Evolutionary conservation across 306 rosid species (phyloP).

Genomic region (Trifolium repens): DNA sequence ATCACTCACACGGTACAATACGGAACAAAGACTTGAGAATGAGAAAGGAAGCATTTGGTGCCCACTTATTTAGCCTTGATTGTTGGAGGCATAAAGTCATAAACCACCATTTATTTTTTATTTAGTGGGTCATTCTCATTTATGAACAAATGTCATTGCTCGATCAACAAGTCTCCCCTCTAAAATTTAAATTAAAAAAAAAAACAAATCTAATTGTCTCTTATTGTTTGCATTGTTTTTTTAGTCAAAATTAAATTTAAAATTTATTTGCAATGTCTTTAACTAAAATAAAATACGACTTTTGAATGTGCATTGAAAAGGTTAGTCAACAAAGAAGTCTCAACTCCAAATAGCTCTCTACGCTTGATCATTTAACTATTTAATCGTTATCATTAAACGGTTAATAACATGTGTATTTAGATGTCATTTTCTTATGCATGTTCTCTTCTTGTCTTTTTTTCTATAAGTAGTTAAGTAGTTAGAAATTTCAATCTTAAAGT

Average conservation of each 20-base stretch:
- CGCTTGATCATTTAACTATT: too few relatives aligned
- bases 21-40: constrained; percentile 28
- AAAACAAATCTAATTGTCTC: not conserved
- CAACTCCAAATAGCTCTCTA: not conserved
- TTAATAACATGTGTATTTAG: too few relatives aligned
- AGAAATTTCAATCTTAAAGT: too few relatives aligned
- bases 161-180: constrained; percentile 19
- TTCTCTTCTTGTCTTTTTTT: too few relatives aligned
- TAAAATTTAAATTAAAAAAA: not conserved
- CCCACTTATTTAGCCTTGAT: constrained; percentile 54
- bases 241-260: too few relatives aligned
- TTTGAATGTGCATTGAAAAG: constrained; percentile 31
- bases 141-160: constrained; percentile 27
- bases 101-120: constrained; percentile 22
- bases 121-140: constrained; percentile 26
- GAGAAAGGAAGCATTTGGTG: constrained; percentile 27
- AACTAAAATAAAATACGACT: constrained; percentile 32
- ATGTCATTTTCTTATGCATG: too few relatives aligned
- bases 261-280: constrained; percentile 22
- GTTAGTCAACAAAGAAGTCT: constrained; percentile 34
- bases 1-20: constrained; percentile 8
- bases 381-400: too few relatives aligned
- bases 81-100: constrained; percentile 29
- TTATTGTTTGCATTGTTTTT: constrained; percentile 18
- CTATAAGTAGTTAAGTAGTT: too few relatives aligned